A percentile compares a stretch with the other conserved stretches of the same genome.
These are phyloP conservation scores for Neopestalotiopsis clavispora DNA, from an alignment of 2,329 filamentous ascomycete species.

Conservation along the genomic window DNA sequence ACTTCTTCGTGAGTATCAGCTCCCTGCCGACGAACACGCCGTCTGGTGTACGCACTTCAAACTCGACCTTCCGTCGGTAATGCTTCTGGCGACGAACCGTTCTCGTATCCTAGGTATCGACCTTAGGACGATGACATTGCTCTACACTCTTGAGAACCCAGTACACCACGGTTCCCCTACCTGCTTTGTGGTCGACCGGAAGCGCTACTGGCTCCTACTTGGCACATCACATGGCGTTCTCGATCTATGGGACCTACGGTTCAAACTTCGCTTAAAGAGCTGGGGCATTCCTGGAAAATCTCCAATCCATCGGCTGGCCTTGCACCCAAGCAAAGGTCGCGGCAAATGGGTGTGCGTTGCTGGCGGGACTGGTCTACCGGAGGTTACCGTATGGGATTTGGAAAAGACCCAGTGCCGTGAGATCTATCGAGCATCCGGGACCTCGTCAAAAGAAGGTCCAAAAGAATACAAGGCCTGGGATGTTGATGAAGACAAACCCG, in stretches of 20 bases:
- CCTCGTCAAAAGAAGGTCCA: constrained; percentile 54
- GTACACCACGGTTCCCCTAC: constrained; percentile 91
- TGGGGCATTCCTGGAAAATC: constrained; percentile 87
- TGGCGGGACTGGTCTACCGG: constrained; percentile 83
- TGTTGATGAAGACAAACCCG: constrained; percentile 86
- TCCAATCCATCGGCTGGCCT: constrained; percentile 76
- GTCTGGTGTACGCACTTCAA: constrained; percentile 94
- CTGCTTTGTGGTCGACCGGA: constrained; percentile 86
- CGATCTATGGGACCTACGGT: constrained; percentile 96
- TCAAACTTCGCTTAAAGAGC: constrained; percentile 82
- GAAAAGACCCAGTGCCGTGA: constrained; percentile 89
- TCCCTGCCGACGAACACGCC: constrained; percentile 75
- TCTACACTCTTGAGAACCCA: constrained; percentile 84
- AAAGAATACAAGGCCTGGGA: constrained; percentile 83
- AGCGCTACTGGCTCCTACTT: constrained; percentile 86
- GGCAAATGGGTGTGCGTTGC: constrained; percentile 88
- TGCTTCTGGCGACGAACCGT: constrained; percentile 85
- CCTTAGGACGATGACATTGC: constrained; percentile 80
- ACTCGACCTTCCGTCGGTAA: constrained; percentile 77
- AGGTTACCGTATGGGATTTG: constrained; percentile 94
- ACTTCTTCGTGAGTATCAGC: constrained; percentile 78
- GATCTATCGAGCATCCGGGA: constrained; percentile 76
- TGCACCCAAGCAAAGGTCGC: constrained; percentile 79
- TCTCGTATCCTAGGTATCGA: constrained; percentile 86
- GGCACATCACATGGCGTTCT: constrained; percentile 93